These are phyloP conservation scores for Podospora pseudopauciseta DNA, from an alignment of 495 filamentous ascomycete species.

Conservation along the genomic window DNA sequence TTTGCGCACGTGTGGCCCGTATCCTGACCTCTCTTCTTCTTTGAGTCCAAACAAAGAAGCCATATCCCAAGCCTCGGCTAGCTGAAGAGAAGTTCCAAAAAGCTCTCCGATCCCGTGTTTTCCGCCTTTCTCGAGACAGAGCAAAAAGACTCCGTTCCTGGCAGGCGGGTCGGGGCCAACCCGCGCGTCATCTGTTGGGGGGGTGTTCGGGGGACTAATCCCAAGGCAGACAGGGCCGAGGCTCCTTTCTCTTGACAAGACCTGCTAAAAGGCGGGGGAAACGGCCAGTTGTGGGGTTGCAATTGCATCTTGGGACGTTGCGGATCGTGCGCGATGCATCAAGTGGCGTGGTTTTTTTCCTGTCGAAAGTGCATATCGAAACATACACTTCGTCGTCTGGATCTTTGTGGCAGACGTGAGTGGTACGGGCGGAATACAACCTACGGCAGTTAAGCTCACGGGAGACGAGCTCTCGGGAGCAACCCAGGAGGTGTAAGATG, in stretches of 20 bases:
- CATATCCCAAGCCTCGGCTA: background rate
- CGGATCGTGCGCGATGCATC: background rate
- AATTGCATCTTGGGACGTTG: background rate
- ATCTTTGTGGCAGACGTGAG: background rate
- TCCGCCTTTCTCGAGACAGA: background rate
- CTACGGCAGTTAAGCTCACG: background rate
- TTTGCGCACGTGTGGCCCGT: background rate
- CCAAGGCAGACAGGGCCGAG: slow-evolving; percentile 11
- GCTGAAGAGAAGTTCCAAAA: background rate
- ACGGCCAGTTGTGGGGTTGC: background rate
- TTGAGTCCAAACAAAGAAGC: background rate
- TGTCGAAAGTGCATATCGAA: background rate
- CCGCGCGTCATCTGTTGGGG: background rate
- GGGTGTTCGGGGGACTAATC: background rate
- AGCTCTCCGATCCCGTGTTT: background rate
- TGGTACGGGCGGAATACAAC: background rate
- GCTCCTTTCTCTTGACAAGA: slow-evolving; percentile 5
- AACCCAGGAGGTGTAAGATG: background rate
- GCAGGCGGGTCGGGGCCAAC: background rate
- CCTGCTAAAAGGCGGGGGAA: slow-evolving; percentile 13
- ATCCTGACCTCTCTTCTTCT: background rate
- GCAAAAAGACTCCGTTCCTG: background rate
- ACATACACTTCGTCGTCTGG: background rate
- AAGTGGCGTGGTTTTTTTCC: background rate
- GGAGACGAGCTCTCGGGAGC: background rate